Base-by-base conservation (phyloP, 2,329 filamentous ascomycete genomes). In the Claviceps sp. region DNA sequence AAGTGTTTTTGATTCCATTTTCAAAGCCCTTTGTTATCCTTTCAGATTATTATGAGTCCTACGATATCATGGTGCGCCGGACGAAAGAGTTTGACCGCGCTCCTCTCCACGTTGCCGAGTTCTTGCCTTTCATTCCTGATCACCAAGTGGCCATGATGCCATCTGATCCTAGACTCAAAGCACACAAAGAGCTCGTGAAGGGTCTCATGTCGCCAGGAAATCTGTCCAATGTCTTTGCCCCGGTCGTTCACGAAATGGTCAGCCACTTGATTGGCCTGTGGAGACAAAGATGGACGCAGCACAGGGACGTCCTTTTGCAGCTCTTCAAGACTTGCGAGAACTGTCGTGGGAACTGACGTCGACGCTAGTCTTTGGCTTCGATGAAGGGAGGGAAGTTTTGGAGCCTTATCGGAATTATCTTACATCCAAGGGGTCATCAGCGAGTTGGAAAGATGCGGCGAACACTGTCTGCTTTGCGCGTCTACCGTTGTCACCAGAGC, bases 171-270 rank as follows among this genome's bases (percentile, higher is more conserved):
- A 55, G 59, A 22, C 64, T 59, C 55, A 66, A 64, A 55, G 52
- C 45, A 19, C 60, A 62, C 34, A 62, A 55, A 50, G 56, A 60
- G 17, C 55, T 66, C 5, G 49, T 63, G 1, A 56, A 57, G 40
- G 62, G 65, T 34, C 52, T 66, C 11, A 64, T 67, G 64, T 55
- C 60, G 3, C 61, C 62, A 0, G 50, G 46, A 1, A 65, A 65
- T 22, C 50, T 66, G 16, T 51, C 62, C 44, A 49, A 57, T 34
- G 58, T 43, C 4, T 61, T 64, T 0, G 64, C 60, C 5, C 64
- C 64, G 0, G 54, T 61, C 17, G 61, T 68, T 0, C 58, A 68
- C 41, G 49, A 57, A 7, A 68, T 63, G 39, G 58, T 59, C 7
- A 52, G 53, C 8, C 53, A 55, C 10, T 56, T 68, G 10, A 46